A percentile compares a stretch with the other conserved stretches of the same genome.
Conservation (phyloP, 108 stramenopile species). For the Cyclotella sp. region DNA sequence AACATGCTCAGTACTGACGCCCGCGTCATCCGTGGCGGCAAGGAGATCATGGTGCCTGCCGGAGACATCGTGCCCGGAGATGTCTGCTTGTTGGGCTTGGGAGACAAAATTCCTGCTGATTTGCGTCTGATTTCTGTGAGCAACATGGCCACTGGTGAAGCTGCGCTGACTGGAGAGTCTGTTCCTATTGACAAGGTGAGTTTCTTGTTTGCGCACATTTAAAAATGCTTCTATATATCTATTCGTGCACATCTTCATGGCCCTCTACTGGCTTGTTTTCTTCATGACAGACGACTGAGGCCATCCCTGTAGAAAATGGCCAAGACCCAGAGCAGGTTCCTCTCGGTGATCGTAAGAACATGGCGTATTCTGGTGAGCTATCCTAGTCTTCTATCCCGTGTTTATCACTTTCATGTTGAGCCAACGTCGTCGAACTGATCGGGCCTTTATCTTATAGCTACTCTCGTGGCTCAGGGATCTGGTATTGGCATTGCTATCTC, state of each 20-base stretch:
- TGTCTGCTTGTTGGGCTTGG: slow-evolving; percentile 67
- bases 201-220: slow-evolving; percentile 3
- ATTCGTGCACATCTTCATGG: background rate
- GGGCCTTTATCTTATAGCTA: slow-evolving; percentile 35
- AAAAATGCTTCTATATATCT: slow-evolving; percentile 49
- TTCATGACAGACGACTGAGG: slow-evolving; percentile 31
- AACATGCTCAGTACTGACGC: slow-evolving; percentile 82
- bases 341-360: slow-evolving; percentile 80
- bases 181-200: slow-evolving; percentile 82
- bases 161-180: slow-evolving; percentile 93
- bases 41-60: slow-evolving; percentile 70
- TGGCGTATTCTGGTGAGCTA: slow-evolving; percentile 72
- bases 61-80: slow-evolving; percentile 81
- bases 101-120: slow-evolving; percentile 90
- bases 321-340: slow-evolving; percentile 64
- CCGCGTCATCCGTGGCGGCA: slow-evolving; percentile 72
- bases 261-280: background rate
- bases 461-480: slow-evolving; percentile 88
- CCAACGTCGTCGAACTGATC: no score
- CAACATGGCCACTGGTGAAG: slow-evolving; percentile 83
- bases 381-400: background rate
- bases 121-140: slow-evolving; percentile 79
- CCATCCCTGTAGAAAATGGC: slow-evolving; percentile 42
- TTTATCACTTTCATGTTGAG: no score
- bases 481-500: slow-evolving; percentile 86